phyloP scores from a whole-genome alignment of 1,139 yeast genomes.

The Saccharomycopsis phalli region DNA sequence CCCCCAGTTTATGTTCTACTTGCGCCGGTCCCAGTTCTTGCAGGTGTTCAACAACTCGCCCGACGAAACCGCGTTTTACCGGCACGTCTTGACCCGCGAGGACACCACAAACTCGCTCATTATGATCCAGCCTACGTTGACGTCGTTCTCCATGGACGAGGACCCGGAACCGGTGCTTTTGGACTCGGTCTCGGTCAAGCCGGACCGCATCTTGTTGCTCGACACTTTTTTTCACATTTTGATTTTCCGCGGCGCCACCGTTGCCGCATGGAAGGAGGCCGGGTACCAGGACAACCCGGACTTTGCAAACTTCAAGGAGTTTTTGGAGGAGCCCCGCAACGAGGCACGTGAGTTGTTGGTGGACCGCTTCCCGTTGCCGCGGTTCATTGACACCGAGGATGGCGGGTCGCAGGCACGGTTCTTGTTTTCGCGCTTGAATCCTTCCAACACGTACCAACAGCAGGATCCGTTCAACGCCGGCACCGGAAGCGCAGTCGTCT shows the following conservation, averaged over 20 bases:
- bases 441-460: slow-evolving; percentile 73
- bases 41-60: slow-evolving; percentile 98
- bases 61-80: slow-evolving; percentile 95
- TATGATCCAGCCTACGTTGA: slow-evolving; percentile 19
- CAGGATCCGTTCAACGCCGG: slow-evolving; percentile 46
- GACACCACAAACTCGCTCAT: slow-evolving; percentile 89
- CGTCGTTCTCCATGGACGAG: slow-evolving; percentile 19
- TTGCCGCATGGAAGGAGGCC: slow-evolving; percentile 94
- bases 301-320: slow-evolving; percentile 76
- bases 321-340: slow-evolving; percentile 80
- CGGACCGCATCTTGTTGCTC: slow-evolving; percentile 76
- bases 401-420: slow-evolving; percentile 98
- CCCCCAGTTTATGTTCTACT: slow-evolving; percentile 93
- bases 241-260: slow-evolving; percentile 89
- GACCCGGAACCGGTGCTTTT: slow-evolving; percentile 83
- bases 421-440: slow-evolving; percentile 87
- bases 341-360: slow-evolving; percentile 89
- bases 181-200: slow-evolving; percentile 87
- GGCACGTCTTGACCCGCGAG: slow-evolving; percentile 86
- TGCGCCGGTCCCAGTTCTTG: slow-evolving; percentile 92
- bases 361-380: slow-evolving; percentile 94
- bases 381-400: slow-evolving; percentile 93
- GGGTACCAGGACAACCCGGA: slow-evolving; percentile 90
- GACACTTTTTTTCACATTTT: slow-evolving; percentile 96
- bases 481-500: slow-evolving; percentile 59